Percentiles rank a stretch among this genome's conserved stretches.
These are phyloP conservation scores for Bauhinia variegata DNA, from an alignment of 306 rosid genomes.

Conservation along the genomic window DNA sequence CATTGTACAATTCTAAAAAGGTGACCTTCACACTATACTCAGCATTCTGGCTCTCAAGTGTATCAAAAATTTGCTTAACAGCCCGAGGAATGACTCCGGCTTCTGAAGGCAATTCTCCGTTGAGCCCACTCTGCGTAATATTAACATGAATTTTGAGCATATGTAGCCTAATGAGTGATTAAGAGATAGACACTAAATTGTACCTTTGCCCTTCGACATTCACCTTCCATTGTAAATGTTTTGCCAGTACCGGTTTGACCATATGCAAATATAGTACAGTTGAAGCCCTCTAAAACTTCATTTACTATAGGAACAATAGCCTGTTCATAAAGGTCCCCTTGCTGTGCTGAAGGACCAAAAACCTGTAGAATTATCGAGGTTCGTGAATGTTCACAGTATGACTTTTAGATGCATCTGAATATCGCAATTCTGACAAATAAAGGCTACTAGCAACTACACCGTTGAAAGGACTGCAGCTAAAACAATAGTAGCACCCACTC, in stretches of 20 bases:
- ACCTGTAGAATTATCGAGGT: slow-evolving; percentile 48
- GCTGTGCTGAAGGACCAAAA: slow-evolving; percentile 87
- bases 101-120: slow-evolving; percentile 79
- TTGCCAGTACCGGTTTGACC: slow-evolving; percentile 98
- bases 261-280: slow-evolving; percentile 90
- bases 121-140: slow-evolving; percentile 72
- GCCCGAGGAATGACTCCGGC: slow-evolving; percentile 98
- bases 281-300: slow-evolving; percentile 89
- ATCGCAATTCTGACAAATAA: neutral
- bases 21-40: slow-evolving; percentile 96
- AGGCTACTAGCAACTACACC: neutral
- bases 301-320: slow-evolving; percentile 84
- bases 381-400: too few relatives aligned
- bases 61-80: slow-evolving; percentile 90
- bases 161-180: neutral
- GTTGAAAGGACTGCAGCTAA: neutral
- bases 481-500: neutral
- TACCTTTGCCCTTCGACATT: slow-evolving; percentile 89
- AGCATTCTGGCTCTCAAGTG: slow-evolving; percentile 85
- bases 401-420: too few relatives aligned
- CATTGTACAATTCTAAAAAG: slow-evolving; percentile 85
- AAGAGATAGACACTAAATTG: neutral
- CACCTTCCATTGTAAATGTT: slow-evolving; percentile 96
- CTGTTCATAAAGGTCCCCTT: slow-evolving; percentile 82
- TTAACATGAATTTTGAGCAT: neutral